Conservation (phyloP, 192 early-diverging fungal genomes). For the Coemansia furcata region DNA sequence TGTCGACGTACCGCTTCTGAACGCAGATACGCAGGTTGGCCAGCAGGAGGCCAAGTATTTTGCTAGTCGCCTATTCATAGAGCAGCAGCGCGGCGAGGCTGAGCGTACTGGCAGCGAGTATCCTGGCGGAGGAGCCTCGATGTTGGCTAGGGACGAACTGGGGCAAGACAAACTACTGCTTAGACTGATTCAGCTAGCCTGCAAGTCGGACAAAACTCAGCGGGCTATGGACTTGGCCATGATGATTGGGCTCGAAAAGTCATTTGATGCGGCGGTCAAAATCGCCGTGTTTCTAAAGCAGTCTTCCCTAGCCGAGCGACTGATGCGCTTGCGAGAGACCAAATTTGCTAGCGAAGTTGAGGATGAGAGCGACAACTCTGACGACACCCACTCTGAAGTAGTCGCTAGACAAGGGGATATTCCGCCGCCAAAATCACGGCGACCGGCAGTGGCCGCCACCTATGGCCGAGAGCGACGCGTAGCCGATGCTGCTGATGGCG, state of each 20-base stretch:
- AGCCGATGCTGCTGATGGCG: not conserved
- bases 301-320: constrained; percentile 72
- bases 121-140: constrained; percentile 30
- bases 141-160: constrained; percentile 49
- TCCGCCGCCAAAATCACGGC: not conserved
- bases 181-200: constrained; percentile 79
- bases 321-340: constrained; percentile 55
- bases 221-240: constrained; percentile 77
- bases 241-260: constrained; percentile 59
- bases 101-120: constrained; percentile 38
- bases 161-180: constrained; percentile 82
- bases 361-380: constrained; percentile 8
- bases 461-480: constrained; percentile 7
- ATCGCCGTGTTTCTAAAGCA: constrained; percentile 71
- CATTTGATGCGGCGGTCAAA: constrained; percentile 81
- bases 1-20: constrained; percentile 65
- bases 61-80: constrained; percentile 54
- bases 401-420: not conserved
- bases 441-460: constrained; percentile 1
- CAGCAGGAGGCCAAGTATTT: constrained; percentile 55
- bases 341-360: constrained; percentile 21
- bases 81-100: constrained; percentile 61
- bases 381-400: not conserved
- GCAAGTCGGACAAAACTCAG: constrained; percentile 71
- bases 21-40: constrained; percentile 47